Conservation (phyloP, 495 filamentous ascomycete genomes). For the Bombardia bombarda region DNA sequence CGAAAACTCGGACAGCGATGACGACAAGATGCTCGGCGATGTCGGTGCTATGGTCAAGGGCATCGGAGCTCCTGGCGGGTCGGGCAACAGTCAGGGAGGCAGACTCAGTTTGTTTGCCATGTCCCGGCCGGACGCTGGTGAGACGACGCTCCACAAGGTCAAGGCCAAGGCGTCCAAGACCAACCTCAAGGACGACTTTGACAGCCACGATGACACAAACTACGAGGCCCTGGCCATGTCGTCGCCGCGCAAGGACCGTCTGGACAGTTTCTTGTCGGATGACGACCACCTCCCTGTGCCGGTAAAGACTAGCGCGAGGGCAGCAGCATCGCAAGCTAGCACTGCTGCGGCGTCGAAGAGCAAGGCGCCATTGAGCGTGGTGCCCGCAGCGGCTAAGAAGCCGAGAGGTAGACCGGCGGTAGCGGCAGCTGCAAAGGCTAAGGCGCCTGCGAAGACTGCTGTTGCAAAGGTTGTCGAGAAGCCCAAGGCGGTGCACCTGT, state of each 20-base stretch:
- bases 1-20: constrained; percentile 30
- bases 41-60: constrained; percentile 88
- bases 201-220: constrained; percentile 71
- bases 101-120: constrained; percentile 63
- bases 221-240: constrained; percentile 70
- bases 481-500: constrained; percentile 44
- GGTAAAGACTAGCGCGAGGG: constrained; percentile 31
- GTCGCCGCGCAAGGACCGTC: constrained; percentile 48
- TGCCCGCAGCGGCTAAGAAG: constrained; percentile 40
- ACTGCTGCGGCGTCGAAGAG: constrained; percentile 30
- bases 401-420: constrained; percentile 39
- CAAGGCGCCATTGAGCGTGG: constrained; percentile 26
- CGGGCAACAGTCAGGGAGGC: constrained; percentile 33
- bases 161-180: constrained; percentile 46
- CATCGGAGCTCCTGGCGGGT: constrained; percentile 53
- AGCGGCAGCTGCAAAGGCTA: constrained; percentile 29
- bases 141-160: constrained; percentile 36
- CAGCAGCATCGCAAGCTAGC: constrained; percentile 23
- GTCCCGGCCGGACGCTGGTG: constrained; percentile 53
- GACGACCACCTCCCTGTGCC: constrained; percentile 30
- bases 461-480: constrained; percentile 11
- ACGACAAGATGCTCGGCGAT: constrained; percentile 70
- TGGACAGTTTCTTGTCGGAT: constrained; percentile 55
- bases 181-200: constrained; percentile 41
- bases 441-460: constrained; percentile 25